Evolutionary conservation across 2,329 filamentous ascomycete species (phyloP).

Genomic region (Thelonectria blattea): DNA sequence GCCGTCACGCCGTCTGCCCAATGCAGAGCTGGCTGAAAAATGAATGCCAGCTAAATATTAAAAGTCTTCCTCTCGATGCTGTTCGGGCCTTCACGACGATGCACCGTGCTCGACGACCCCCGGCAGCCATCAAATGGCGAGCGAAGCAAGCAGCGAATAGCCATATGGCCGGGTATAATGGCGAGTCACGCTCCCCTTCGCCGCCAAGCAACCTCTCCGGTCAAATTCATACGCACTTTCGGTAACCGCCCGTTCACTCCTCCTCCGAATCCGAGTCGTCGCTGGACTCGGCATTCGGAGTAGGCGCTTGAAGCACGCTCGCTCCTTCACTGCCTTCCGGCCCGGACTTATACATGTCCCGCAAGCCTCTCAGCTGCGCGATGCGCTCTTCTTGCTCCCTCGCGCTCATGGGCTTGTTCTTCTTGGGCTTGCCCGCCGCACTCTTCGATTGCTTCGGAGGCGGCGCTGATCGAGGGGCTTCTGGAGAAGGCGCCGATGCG

Average conservation of each 20-base stretch:
- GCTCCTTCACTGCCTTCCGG: conserved; percentile 41
- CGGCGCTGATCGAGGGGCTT: conserved; percentile 38
- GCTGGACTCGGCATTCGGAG: conserved; percentile 44
- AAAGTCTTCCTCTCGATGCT: conserved; percentile 25
- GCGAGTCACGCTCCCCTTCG: conserved; percentile 32
- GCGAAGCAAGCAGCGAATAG: conserved; percentile 33
- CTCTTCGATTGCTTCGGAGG: conserved; percentile 41
- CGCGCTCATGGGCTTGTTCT: conserved; percentile 79
- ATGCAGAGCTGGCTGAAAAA: conserved; percentile 21
- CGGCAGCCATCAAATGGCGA: conserved; percentile 20
- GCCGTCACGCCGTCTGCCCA: not conserved
- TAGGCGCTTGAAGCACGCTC: conserved; percentile 35
- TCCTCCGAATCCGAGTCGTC: conserved; percentile 57
- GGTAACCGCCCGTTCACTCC: conserved; percentile 43
- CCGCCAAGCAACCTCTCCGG: conserved; percentile 30
- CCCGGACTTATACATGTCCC: conserved; percentile 49
- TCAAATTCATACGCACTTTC: conserved; percentile 37
- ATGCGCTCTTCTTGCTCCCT: conserved; percentile 72
- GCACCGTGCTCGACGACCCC: conserved; percentile 21
- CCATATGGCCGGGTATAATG: conserved; percentile 40
- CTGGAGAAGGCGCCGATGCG: conserved; percentile 39
- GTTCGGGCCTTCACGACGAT: conserved; percentile 21
- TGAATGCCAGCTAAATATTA: conserved; percentile 27
- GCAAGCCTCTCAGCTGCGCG: conserved; percentile 61
- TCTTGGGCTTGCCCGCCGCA: conserved; percentile 60